These are phyloP conservation scores for Pythium guiyangense DNA, from an alignment of 352 stramenopile genomes.

Conservation along the genomic window DNA sequence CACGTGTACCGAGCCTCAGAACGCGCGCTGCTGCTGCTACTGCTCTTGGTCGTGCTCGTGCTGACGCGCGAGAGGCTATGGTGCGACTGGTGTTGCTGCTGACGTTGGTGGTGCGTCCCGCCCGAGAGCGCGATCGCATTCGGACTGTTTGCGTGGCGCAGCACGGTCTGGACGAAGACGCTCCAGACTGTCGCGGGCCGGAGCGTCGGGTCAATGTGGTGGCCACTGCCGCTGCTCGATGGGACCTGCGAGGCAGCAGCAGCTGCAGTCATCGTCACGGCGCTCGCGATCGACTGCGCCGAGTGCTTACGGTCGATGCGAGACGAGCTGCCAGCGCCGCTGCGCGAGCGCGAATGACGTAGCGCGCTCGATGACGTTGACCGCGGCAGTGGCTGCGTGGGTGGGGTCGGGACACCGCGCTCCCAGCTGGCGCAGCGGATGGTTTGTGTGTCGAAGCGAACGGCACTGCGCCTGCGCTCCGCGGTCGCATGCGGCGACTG, in stretches of 20 bases:
- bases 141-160: constrained; percentile 10
- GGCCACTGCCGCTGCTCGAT: background rate
- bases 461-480: background rate
- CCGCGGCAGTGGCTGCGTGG: background rate
- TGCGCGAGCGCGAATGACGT: constrained; percentile 10
- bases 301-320: constrained; percentile 11
- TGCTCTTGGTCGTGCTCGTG: background rate
- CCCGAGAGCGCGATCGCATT: constrained; percentile 12
- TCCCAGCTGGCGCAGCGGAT: background rate
- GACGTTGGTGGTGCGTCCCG: background rate
- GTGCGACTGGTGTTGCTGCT: background rate
- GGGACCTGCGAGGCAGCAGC: background rate
- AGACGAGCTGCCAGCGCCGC: constrained; percentile 4
- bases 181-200: constrained; percentile 9
- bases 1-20: constrained; percentile 22
- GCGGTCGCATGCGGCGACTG: background rate
- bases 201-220: constrained; percentile 8
- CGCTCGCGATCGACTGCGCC: constrained; percentile 3
- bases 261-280: constrained; percentile 4
- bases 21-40: background rate
- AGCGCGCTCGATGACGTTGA: background rate
- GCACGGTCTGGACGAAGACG: constrained; percentile 14
- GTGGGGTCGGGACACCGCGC: background rate
- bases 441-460: background rate
- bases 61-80: background rate